Base-by-base conservation (phyloP, 345 rosid genomes). In the Dipteronia dyeriana region DNA sequence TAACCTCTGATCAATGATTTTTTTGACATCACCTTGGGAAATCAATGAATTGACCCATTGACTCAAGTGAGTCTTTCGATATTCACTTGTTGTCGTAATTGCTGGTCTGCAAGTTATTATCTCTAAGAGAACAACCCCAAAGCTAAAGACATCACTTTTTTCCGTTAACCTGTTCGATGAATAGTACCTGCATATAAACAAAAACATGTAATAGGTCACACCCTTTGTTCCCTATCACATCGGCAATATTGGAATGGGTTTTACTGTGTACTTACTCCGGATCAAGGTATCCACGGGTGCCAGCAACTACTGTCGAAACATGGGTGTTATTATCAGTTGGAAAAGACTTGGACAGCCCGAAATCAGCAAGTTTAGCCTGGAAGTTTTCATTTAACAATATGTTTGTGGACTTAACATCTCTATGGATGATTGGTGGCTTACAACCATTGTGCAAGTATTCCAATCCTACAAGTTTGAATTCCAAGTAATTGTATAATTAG, bases 311-410 rank as follows among this genome's bases (percentile, higher is more conserved):
- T 7, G 82, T 84, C 7, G 87, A 78, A 64, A 81, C 83, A 73
- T 82, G 75, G 41, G 82, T 68, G 19, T 79, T 87, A 20, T 76
- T 73, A 71, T 84, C 85, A 17, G 49, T 76, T 68, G 76, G 81
- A 73, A 84, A 85, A 62, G 79, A 80, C 62, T 80, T 84, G 13
- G 88, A 88, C 45, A 86, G 73, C 22, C 91, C 91, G 5, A 86
- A 88, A 82, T 88, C 91, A 22, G 87, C 86, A 25, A 88, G 80
- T 56, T 84, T 84, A 47, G 91, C 91, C 45, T 81, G 83, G 84
- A 86, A 77, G 68, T 83, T 78, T 31, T 88, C 85, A 69, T 82
- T 81, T 49, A 88, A 75, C 64, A 86, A 80, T 66, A 88, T 88
- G 81, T 88, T 88, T 29, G 88, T 62, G 16, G 89, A 75, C 78